These are phyloP conservation scores for Phytophthora macrochlamydospora DNA, from an alignment of 352 stramenopile genomes.

Conservation along the genomic window DNA sequence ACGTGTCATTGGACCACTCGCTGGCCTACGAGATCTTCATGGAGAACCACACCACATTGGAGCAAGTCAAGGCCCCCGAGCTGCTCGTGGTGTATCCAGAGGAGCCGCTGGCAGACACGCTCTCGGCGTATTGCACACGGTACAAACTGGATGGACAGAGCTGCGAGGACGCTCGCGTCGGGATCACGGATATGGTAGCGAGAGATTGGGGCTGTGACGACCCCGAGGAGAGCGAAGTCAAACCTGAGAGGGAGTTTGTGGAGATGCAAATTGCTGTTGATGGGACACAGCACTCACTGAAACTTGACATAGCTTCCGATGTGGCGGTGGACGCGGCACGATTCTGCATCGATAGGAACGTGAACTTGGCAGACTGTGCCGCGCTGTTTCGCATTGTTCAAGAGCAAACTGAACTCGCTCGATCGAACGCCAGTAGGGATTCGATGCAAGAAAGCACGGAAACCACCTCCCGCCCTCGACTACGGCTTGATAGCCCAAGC, in stretches of 20 bases:
- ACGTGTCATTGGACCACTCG: slow-evolving; percentile 61
- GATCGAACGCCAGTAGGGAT: not conserved
- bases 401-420: slow-evolving; percentile 20
- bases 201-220: slow-evolving; percentile 59
- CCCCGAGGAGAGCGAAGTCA: slow-evolving; percentile 4
- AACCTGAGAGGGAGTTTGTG: slow-evolving; percentile 3
- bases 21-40: slow-evolving; percentile 48
- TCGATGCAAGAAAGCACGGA: not conserved
- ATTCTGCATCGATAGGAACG: slow-evolving; percentile 39
- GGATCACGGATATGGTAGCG: slow-evolving; percentile 35
- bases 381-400: slow-evolving; percentile 35
- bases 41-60: slow-evolving; percentile 7
- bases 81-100: slow-evolving; percentile 43
- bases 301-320: slow-evolving; percentile 21
- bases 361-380: slow-evolving; percentile 34
- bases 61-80: slow-evolving; percentile 24
- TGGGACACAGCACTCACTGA: slow-evolving; percentile 19
- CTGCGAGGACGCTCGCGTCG: slow-evolving; percentile 14
- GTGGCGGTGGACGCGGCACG: slow-evolving; percentile 42
- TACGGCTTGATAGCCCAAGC: slow-evolving; percentile 39
- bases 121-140: slow-evolving; percentile 36
- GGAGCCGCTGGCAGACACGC: slow-evolving; percentile 32
- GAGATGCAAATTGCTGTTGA: slow-evolving; percentile 31
- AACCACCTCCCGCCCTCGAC: not conserved
- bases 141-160: slow-evolving; percentile 20